Evolutionary conservation across 2,329 filamentous ascomycete genomes (phyloP), one percentile per base, ranked within the genome.

Genomic region (Hypoxylon rubiginosum): DNA sequence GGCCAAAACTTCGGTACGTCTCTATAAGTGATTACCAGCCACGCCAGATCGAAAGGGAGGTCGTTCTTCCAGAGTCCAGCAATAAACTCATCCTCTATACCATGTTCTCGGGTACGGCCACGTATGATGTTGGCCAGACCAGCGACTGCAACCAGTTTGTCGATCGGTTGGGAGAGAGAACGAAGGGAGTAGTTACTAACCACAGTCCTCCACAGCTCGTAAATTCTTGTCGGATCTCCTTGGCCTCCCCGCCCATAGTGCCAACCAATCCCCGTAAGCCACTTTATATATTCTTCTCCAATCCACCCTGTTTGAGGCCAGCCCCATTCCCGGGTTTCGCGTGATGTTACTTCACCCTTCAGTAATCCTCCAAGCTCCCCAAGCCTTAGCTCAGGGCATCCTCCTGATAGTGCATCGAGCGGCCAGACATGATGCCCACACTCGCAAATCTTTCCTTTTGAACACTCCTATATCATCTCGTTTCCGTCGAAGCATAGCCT

Each of bases 401-500:
- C 6, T 9, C 39, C 39, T 9, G 32, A 10, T 34, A 15, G 7
- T 17, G 15, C 17, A 43, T 43, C 15, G 15, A 6, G 3, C 13
- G 39, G 39, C 39, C 39, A 43, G 39, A 43, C 39, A 15, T 43
- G 17, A 43, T 43, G 39, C 15, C 39, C 39, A 43, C 39, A 43
- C 39, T 43, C 39, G 39, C 39, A 43, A 9, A 15, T 43, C 8
- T 43, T 43, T 8, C 17, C 7, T n/a, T 19, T 17, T 13, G 39
- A 43, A 15, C 39, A 43, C 8, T 43, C 39, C 39, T 15, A 43
- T 7, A 19, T 43, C 39, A 43, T 43, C 8, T 43, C 39, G 8
- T 43, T 43, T 43, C 39, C 39, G 39, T 43, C 39, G 15, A 43
- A 43, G 39, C 39, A 43, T 3, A 43, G 15, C 39, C 39, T 43